Conservation (phyloP, 805 yeast species). For the Candida pseudoglaebosa region DNA sequence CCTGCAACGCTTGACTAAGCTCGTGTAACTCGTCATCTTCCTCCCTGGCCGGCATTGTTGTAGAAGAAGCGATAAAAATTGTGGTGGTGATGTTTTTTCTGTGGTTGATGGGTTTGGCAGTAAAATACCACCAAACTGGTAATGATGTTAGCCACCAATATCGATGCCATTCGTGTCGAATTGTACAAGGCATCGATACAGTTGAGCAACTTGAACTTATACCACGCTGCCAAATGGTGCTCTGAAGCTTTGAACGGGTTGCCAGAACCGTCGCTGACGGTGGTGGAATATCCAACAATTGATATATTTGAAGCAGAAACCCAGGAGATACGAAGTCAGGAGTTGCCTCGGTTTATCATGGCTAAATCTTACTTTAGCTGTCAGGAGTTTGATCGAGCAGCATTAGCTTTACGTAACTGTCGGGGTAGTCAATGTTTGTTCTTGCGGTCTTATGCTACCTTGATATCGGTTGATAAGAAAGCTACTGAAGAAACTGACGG, state of each 20-base stretch:
- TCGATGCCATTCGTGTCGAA: constrained; percentile 18
- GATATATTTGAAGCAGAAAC: constrained; percentile 33
- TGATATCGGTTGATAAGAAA: constrained; percentile 73
- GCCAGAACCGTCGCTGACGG: constrained; percentile 6
- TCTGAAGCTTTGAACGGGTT: constrained; percentile 77
- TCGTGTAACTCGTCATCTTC: constrained; percentile 1
- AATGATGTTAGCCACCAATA: constrained; percentile 5
- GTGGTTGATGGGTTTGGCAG: neutral
- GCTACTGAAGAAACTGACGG: constrained; percentile 71
- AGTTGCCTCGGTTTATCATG: constrained; percentile 34
- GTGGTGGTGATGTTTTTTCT: neutral
- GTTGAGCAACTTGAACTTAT: constrained; percentile 55
- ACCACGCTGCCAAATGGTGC: constrained; percentile 75
- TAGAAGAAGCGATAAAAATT: neutral
- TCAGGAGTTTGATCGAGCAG: constrained; percentile 81
- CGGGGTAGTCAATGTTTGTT: constrained; percentile 52
- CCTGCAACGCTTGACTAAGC: neutral
- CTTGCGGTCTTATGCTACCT: constrained; percentile 63
- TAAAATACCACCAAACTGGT: neutral
- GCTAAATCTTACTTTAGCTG: constrained; percentile 76
- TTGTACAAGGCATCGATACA: constrained; percentile 28
- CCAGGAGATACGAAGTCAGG: constrained; percentile 24
- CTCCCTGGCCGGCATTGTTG: neutral
- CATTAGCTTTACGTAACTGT: constrained; percentile 51
- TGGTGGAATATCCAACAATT: constrained; percentile 4